phyloP scores from a whole-genome alignment of 2,329 filamentous ascomycete genomes.

The Aaosphaeria arxii region DNA sequence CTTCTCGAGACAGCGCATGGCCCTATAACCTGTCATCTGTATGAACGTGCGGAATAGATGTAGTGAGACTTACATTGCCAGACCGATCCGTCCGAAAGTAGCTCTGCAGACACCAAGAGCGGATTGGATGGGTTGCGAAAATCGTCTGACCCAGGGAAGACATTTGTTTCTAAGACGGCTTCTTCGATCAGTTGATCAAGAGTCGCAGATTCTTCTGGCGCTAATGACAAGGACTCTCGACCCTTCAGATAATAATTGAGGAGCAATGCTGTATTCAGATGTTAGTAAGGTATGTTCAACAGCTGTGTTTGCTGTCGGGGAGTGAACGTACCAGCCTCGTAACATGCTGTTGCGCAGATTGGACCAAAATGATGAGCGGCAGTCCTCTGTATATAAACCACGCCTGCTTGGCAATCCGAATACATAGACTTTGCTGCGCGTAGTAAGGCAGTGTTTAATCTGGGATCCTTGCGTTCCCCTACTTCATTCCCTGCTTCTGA shows the following conservation, averaged over 20 bases:
- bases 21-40: not conserved
- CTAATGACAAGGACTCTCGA: not conserved
- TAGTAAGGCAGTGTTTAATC: not conserved
- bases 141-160: not conserved
- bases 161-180: too few relatives aligned
- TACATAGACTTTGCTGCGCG: not conserved
- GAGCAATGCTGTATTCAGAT: not conserved
- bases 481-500: too few relatives aligned
- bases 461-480: too few relatives aligned
- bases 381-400: not conserved
- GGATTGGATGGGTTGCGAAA: not conserved
- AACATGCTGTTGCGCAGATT: not conserved
- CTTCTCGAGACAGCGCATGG: not conserved
- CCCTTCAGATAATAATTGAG: not conserved
- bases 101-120: not conserved
- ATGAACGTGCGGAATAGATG: too few relatives aligned
- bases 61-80: not conserved
- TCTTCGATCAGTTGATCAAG: not conserved
- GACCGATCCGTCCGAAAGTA: not conserved
- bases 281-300: not conserved
- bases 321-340: not conserved
- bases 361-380: not conserved
- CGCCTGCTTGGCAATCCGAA: not conserved
- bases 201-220: not conserved
- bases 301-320: not conserved